A percentile compares a stretch with the other conserved stretches of the same genome.
phyloP scores from a whole-genome alignment of 371 early-diverging fungal species.

The Blakeslea trispora region DNA sequence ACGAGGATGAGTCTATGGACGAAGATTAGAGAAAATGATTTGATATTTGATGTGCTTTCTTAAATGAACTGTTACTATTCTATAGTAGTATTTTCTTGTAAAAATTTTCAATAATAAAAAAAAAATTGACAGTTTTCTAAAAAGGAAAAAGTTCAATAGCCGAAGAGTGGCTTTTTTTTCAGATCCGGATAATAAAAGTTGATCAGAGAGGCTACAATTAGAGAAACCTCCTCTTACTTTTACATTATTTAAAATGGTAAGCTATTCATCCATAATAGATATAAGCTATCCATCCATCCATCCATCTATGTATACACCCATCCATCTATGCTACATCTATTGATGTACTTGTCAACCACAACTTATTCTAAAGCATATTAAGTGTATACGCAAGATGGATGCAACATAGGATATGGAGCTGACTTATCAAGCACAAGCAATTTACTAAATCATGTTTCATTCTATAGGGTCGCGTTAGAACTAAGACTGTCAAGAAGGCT shows the following conservation, averaged over 20 bases:
- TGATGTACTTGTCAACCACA: no score
- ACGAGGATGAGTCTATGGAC: conserved; percentile 42
- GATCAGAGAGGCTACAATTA: background rate
- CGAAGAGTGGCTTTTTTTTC: background rate
- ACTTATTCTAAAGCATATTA: no score
- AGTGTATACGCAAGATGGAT: no score
- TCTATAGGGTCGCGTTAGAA: conserved; percentile 59
- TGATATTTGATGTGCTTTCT: background rate
- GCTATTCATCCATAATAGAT: background rate
- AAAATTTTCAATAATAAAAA: conserved; percentile 1
- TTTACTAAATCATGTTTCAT: no score
- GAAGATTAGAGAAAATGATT: conserved; percentile 25
- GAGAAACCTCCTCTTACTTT: conserved; percentile 10
- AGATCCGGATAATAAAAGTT: background rate
- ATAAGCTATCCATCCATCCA: conserved; percentile 6
- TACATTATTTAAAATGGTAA: conserved; percentile 25
- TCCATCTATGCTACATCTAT: background rate
- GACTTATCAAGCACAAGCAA: no score
- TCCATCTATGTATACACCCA: background rate
- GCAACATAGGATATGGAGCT: background rate
- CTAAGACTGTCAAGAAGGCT: conserved; percentile 99
- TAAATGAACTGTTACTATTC: background rate
- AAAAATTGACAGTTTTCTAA: background rate
- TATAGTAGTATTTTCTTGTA: no score
- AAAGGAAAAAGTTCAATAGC: background rate